Percentiles rank a stretch among this genome's conserved stretches.
Evolutionary conservation across 2,329 filamentous ascomycete genomes (phyloP).

Genomic region (Alternaria sp.): DNA sequence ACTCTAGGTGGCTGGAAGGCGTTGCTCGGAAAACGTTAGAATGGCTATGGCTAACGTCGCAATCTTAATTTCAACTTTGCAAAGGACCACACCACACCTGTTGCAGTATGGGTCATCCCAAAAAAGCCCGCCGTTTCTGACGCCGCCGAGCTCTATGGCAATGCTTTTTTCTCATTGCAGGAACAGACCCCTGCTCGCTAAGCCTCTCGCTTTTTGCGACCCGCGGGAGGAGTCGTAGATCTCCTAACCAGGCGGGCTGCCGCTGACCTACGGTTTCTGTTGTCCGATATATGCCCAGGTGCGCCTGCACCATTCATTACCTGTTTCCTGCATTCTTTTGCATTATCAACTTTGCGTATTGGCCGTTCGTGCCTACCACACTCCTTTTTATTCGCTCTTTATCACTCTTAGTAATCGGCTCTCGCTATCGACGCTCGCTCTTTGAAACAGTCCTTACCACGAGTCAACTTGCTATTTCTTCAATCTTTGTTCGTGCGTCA

Average conservation of each 20-base stretch:
- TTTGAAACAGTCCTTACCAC: conserved; percentile 21
- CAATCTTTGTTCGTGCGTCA: conserved; percentile 20
- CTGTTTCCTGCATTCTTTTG: conserved; percentile 35
- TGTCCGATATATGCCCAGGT: conserved; percentile 28
- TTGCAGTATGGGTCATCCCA: conserved; percentile 31
- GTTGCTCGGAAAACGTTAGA: conserved; percentile 15
- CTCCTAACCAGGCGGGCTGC: conserved; percentile 27
- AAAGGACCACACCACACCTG: conserved; percentile 28
- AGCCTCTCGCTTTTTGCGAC: conserved; percentile 33
- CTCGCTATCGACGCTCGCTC: conserved; percentile 15
- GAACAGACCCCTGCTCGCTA: conserved; percentile 24
- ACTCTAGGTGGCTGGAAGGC: conserved; percentile 20
- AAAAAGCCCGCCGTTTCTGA: conserved; percentile 35
- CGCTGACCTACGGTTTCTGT: conserved; percentile 24
- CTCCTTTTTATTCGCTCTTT: conserved; percentile 35
- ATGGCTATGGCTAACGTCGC: conserved; percentile 34
- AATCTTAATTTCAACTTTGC: conserved; percentile 39
- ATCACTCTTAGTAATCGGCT: conserved; percentile 22
- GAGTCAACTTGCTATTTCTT: conserved; percentile 23
- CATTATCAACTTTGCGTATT: conserved; percentile 23
- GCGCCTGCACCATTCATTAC: conserved; percentile 6
- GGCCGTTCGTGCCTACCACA: conserved; percentile 24
- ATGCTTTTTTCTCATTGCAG: conserved; percentile 24
- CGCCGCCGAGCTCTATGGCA: conserved; percentile 32
- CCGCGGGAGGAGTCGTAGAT: conserved; percentile 36